Evolutionary conservation across 1,284 basidiomycete genomes (phyloP).

Genomic region (Schizopora paradoxa): DNA sequence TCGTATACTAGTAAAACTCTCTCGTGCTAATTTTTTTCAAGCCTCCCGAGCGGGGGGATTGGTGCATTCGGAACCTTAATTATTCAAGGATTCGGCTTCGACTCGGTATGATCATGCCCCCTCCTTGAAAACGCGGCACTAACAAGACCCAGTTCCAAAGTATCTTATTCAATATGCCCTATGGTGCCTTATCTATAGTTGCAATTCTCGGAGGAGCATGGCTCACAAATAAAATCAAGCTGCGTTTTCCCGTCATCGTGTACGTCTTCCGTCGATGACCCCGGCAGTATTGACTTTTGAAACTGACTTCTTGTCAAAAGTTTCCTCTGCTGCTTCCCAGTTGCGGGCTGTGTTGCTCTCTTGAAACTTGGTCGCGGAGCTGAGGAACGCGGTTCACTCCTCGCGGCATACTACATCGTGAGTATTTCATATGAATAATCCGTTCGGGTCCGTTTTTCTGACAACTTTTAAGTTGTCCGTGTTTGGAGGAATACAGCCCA

Average conservation of each 20-base stretch:
- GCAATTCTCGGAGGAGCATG: constrained; percentile 35
- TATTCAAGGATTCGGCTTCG: constrained; percentile 34
- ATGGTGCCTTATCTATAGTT: constrained; percentile 41
- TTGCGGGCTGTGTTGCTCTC: constrained; percentile 5
- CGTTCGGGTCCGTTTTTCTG: neutral
- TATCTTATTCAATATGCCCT: constrained; percentile 45
- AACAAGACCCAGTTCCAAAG: constrained; percentile 39
- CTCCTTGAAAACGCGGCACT: too few relatives aligned
- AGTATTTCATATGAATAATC: neutral
- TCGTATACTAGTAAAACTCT: neutral
- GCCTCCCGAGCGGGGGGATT: constrained; percentile 37
- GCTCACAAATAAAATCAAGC: constrained; percentile 41
- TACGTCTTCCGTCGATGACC: constrained; percentile 27
- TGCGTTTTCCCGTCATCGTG: constrained; percentile 46
- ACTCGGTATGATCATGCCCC: constrained; percentile 9
- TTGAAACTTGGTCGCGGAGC: constrained; percentile 7
- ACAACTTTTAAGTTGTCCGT: neutral
- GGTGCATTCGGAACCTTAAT: constrained; percentile 40
- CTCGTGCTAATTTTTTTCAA: constrained; percentile 21
- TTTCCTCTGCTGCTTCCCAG: constrained; percentile 6
- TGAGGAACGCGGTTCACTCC: constrained; percentile 3
- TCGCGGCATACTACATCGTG: constrained; percentile 11
- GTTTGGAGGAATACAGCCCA: constrained; percentile 25
- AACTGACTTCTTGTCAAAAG: constrained; percentile 22
- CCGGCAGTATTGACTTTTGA: constrained; percentile 38